These are phyloP conservation scores for Marchantia polymorpha DNA, from an alignment of 225 moss, liverwort and hornwort species.

Conservation along the genomic window DNA sequence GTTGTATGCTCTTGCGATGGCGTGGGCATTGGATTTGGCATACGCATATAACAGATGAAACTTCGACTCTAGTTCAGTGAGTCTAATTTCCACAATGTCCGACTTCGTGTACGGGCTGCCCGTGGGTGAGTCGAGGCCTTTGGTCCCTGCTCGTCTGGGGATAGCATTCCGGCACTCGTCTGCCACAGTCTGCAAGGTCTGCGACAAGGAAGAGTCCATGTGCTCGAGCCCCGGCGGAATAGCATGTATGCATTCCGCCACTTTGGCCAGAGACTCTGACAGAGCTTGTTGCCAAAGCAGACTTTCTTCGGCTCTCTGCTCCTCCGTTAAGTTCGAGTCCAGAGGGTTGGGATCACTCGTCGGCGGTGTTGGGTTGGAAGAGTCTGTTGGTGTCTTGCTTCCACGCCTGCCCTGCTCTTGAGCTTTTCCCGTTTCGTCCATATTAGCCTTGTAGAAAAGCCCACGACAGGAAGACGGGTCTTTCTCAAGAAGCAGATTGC, in stretches of 20 bases:
- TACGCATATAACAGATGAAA: slow-evolving; percentile 12
- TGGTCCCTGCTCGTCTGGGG: neutral
- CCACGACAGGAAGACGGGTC: too few relatives aligned
- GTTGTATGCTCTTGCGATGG: slow-evolving; percentile 21
- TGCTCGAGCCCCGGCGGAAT: slow-evolving; percentile 15
- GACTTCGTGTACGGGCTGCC: neutral
- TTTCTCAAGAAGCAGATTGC: too few relatives aligned
- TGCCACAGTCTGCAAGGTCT: slow-evolving; percentile 11
- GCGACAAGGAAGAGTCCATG: slow-evolving; percentile 8
- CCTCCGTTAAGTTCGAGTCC: neutral
- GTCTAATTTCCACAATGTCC: slow-evolving; percentile 4
- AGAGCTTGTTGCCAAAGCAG: slow-evolving; percentile 20
- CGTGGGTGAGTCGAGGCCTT: neutral
- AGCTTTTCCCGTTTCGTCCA: too few relatives aligned
- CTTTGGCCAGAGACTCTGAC: slow-evolving; percentile 1
- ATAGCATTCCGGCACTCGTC: slow-evolving; percentile 19
- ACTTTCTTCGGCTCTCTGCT: neutral
- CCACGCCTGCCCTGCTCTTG: too few relatives aligned
- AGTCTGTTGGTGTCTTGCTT: too few relatives aligned
- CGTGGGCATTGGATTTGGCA: slow-evolving; percentile 18
- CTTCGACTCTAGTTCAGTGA: slow-evolving; percentile 12
- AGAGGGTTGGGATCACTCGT: neutral
- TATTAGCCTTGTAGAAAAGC: too few relatives aligned
- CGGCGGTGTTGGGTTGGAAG: too few relatives aligned
- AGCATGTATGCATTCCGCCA: slow-evolving; percentile 15